phyloP scores from a whole-genome alignment of 306 rosid genomes.

The Malus asiatica region DNA sequence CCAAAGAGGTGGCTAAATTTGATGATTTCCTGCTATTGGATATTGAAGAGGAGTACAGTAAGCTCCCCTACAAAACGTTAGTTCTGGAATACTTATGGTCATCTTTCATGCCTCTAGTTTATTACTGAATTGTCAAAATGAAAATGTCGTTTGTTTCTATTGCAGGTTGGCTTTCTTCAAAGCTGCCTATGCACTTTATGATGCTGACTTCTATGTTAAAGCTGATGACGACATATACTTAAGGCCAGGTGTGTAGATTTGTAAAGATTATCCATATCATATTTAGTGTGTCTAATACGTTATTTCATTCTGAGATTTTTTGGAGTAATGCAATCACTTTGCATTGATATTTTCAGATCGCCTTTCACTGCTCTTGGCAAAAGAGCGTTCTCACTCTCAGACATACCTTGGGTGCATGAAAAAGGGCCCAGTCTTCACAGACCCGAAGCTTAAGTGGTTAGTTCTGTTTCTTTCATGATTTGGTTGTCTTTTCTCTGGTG shows the following conservation, averaged over 20 bases:
- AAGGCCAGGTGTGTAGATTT: conserved; percentile 67
- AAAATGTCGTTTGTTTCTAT: conserved; percentile 17
- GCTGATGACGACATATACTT: conserved; percentile 96
- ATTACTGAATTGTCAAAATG: conserved; percentile 1
- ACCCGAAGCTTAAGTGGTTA: conserved; percentile 92
- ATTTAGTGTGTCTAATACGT: not conserved
- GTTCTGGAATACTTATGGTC: conserved; percentile 32
- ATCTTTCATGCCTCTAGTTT: conserved; percentile 6
- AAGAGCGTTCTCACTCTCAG: conserved; percentile 77
- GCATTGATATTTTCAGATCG: conserved; percentile 55
- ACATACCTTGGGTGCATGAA: conserved; percentile 98
- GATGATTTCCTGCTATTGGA: conserved; percentile 88
- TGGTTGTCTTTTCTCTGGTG: not conserved
- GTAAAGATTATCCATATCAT: not conserved
- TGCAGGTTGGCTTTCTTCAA: conserved; percentile 89
- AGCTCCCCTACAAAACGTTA: conserved; percentile 99
- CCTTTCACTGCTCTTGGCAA: conserved; percentile 72
- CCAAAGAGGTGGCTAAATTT: conserved; percentile 55
- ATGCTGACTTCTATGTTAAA: conserved; percentile 82
- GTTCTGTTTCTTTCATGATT: conserved; percentile 21
- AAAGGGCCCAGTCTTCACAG: conserved; percentile 94
- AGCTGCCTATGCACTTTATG: conserved; percentile 90
- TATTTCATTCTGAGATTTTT: conserved; percentile 12
- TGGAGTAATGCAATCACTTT: conserved; percentile 20
- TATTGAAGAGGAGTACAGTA: conserved; percentile 97